Evolutionary conservation across 768 basidiomycete genomes (phyloP).

Genomic region (Russula brevipes): DNA sequence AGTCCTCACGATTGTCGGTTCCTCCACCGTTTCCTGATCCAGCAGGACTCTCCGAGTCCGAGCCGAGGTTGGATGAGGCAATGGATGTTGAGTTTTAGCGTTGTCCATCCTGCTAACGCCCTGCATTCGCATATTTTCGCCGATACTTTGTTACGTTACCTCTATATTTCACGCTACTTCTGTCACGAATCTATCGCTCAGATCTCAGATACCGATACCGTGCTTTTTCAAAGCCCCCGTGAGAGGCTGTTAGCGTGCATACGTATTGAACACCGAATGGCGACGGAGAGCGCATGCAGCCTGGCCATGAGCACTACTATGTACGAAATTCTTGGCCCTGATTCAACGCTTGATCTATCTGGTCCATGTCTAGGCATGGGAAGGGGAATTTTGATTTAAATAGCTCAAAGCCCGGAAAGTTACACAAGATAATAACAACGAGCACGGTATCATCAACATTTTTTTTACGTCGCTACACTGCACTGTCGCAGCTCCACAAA

Average conservation of each 20-base stretch:
- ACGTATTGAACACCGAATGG: too few relatives aligned
- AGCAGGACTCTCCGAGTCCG: neutral
- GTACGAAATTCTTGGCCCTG: too few relatives aligned
- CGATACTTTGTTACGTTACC: neutral
- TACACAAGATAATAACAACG: slow-evolving; percentile 4
- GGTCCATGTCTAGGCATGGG: neutral
- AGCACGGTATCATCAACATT: neutral
- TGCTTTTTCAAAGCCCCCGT: neutral
- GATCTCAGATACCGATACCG: too few relatives aligned
- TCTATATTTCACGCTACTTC: neutral
- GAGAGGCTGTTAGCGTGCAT: neutral
- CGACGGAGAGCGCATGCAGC: too few relatives aligned
- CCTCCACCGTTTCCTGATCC: neutral
- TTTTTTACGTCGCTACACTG: neutral
- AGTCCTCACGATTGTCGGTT: neutral
- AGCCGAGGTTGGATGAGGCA: slow-evolving; percentile 1
- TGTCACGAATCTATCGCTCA: neutral
- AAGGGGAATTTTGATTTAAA: neutral
- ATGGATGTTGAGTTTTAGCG: slow-evolving; percentile 19
- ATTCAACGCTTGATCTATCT: too few relatives aligned
- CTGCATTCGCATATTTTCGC: neutral
- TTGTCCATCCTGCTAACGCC: neutral
- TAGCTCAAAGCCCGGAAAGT: neutral
- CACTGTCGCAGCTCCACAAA: neutral
- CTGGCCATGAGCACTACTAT: neutral